Conservation (phyloP, 176 grass and related monocot genomes). For the Phoenix dactylifera region DNA sequence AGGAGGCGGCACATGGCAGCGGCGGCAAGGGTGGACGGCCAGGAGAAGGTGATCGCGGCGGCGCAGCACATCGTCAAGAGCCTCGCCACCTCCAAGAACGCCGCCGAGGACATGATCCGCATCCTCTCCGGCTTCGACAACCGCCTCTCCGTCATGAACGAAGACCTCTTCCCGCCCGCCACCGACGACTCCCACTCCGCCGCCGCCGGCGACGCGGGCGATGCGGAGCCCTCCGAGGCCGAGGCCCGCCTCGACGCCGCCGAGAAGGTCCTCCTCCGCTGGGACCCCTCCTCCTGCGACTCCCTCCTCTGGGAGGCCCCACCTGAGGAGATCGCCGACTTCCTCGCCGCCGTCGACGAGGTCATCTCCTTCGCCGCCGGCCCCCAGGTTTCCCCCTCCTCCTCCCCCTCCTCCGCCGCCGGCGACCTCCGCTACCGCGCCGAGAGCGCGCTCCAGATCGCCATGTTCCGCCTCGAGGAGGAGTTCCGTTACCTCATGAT, state of each 20-base stretch:
- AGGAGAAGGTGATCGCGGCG: slow-evolving; percentile 1
- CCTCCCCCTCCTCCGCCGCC: not conserved
- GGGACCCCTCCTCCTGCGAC: not conserved
- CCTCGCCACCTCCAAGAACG: not conserved
- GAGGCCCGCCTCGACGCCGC: not conserved
- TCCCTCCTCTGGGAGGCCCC: not conserved
- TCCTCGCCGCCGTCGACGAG: not conserved
- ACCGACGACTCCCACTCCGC: not conserved
- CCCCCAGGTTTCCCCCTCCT: no score
- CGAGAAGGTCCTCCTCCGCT: not conserved
- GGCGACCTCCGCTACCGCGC: not conserved
- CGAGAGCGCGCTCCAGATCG: not conserved
- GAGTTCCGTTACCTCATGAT: slow-evolving; percentile 1
- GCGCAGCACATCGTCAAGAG: slow-evolving; percentile 4
- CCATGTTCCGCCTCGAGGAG: not conserved
- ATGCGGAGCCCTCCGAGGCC: not conserved
- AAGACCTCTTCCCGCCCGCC: not conserved
- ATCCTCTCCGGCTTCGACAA: slow-evolving; percentile 5
- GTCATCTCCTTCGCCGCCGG: not conserved
- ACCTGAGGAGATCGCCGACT: not conserved
- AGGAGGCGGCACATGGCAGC: not conserved
- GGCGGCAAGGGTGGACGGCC: not conserved
- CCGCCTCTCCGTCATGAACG: not conserved
- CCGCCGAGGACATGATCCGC: slow-evolving; percentile 3
- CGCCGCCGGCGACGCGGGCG: not conserved